Base-by-base conservation (phyloP, 2,329 filamentous ascomycete species). In the Sarocladium kiliense region DNA sequence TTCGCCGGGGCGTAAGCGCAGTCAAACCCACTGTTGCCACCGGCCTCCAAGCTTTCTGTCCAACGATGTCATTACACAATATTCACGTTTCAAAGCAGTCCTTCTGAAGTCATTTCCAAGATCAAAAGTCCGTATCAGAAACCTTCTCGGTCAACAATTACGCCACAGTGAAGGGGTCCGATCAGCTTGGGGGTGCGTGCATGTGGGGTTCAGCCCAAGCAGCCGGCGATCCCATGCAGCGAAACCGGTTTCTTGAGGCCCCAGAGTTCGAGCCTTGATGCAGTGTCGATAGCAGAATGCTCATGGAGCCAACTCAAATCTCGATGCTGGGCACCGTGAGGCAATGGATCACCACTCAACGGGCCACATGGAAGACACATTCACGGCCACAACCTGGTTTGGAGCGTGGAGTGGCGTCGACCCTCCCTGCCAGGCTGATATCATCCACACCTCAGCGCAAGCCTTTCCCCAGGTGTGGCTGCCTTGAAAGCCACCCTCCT, bases 321-420 rank as follows among this genome's bases (percentile, higher is more conserved):
- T 51, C 47, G 47, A 51, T 51, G 47, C 47, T 21, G 11, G 11
- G 4, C 30, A 19, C 6, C 30, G 6, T 51, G 47, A 36, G 47
- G 16, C 47, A 51, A 23, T 23, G n/a, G 47, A 51, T 21, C 47
- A 51, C 26, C 47, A 51, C 19, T 51, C 26, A 21, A 14, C 9
- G 47, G 5, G 47, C 47, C 47, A 51, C 47, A 49, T 49, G 47
- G 23, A n/a, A n/a, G 18, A 23, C 11, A 6, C 26, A 34, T 47
- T 44, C 44, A 49, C 47, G 47, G 47, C 47, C 47, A 51, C 47
- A 51, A 51, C 47, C 25, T 36, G 47, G 47, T 51, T 25, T 51
- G 27, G 27, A 10, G 30, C n/a, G 4, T 32, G 3, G 19, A 51
- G 47, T 51, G 47, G 47, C 44, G 44, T 47, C 44, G 25, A 47